Conservation (phyloP, 2,329 filamentous ascomycete species). For the Parascedosporium putredinis region DNA sequence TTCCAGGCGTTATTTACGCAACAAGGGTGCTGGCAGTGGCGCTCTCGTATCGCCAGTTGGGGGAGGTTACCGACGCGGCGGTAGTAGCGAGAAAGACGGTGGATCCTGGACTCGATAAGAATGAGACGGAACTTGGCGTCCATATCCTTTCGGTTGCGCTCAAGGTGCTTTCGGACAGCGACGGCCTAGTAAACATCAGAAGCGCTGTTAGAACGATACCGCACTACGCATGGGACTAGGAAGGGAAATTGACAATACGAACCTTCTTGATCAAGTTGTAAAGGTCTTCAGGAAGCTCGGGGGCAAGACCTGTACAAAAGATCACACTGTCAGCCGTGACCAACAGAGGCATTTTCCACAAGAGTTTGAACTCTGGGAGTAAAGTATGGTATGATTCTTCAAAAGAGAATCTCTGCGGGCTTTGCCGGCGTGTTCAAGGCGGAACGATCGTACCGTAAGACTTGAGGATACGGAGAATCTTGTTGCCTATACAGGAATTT, state of each 20-base stretch:
- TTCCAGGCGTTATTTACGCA: slow-evolving; percentile 49
- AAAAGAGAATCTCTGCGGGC: slow-evolving; percentile 20
- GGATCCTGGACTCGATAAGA: slow-evolving; percentile 99
- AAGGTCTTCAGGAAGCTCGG: slow-evolving; percentile 97
- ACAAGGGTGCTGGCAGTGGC: slow-evolving; percentile 92
- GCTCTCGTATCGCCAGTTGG: slow-evolving; percentile 98
- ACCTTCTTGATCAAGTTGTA: slow-evolving; percentile 99
- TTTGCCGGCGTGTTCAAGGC: slow-evolving; percentile 12
- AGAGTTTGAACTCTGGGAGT: slow-evolving; percentile 10
- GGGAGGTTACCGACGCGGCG: slow-evolving; percentile 81
- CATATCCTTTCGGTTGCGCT: slow-evolving; percentile 99
- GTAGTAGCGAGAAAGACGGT: slow-evolving; percentile 99
- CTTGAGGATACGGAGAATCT: slow-evolving; percentile 99
- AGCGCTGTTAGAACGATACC: slow-evolving; percentile 17
- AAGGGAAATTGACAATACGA: slow-evolving; percentile 14
- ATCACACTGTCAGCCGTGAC: slow-evolving; percentile 93
- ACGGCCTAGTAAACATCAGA: slow-evolving; percentile 54
- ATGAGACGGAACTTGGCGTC: slow-evolving; percentile 99
- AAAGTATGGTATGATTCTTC: slow-evolving; percentile 15
- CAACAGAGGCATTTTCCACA: slow-evolving; percentile 66
- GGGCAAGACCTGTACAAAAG: slow-evolving; percentile 77
- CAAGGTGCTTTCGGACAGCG: slow-evolving; percentile 98
- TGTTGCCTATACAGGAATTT: slow-evolving; percentile 66
- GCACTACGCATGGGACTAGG: background rate
- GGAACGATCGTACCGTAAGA: slow-evolving; percentile 71